Percentiles rank a stretch among this genome's conserved stretches.
Evolutionary conservation across 2,329 filamentous ascomycete species (phyloP).

Genomic region (Talaromyces sp.): DNA sequence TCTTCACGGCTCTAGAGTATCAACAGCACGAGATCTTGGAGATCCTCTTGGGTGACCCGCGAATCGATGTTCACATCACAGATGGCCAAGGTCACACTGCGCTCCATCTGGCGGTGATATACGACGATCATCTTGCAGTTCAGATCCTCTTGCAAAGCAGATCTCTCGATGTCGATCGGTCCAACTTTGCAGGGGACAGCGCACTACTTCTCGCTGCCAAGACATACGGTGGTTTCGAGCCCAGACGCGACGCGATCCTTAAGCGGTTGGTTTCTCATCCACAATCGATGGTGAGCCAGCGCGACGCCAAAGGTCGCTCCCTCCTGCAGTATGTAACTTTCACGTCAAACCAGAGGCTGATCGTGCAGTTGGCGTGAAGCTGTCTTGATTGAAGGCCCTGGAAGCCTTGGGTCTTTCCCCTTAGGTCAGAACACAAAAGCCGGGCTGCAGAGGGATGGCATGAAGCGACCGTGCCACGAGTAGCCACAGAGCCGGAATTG

Average conservation of each 20-base stretch:
- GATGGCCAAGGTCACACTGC: conserved; percentile 3
- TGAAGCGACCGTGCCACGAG: background rate
- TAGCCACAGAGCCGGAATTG: background rate
- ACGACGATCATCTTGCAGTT: conserved; percentile 5
- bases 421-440: background rate
- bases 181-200: background rate
- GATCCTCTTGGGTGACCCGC: conserved; percentile 4
- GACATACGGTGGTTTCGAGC: background rate
- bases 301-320: background rate
- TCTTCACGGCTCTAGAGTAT: conserved; percentile 2
- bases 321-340: background rate
- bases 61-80: conserved; percentile 1
- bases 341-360: background rate
- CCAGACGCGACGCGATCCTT: background rate
- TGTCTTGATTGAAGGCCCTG: background rate
- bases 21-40: conserved; percentile 7
- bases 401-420: background rate
- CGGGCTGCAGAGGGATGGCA: background rate
- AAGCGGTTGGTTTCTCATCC: background rate
- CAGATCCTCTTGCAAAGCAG: background rate
- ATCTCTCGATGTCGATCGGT: conserved; percentile 5
- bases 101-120: conserved; percentile 9
- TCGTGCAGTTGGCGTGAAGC: background rate
- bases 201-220: conserved; percentile 5
- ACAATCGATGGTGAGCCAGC: background rate